These are phyloP conservation scores for Penicillium sp. DNA, from an alignment of 2,329 filamentous ascomycete species.

Conservation along the genomic window DNA sequence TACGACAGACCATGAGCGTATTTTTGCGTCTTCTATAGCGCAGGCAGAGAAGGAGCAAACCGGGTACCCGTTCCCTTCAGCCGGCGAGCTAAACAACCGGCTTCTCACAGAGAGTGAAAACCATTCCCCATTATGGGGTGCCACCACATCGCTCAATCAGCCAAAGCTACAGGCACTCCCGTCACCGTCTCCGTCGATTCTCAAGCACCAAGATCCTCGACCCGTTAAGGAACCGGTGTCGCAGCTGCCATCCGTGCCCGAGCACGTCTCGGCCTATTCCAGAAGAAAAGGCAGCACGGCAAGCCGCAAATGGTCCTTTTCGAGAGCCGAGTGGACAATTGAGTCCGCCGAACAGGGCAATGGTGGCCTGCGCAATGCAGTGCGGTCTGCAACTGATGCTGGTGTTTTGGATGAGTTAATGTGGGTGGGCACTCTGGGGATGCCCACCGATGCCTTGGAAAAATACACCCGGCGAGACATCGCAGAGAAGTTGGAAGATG, in stretches of 20 bases:
- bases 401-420: conserved; percentile 69
- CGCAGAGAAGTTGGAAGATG: conserved; percentile 71
- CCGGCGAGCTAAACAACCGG: conserved; percentile 40
- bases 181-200: conserved; percentile 69
- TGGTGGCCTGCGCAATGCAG: conserved; percentile 83
- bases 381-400: conserved; percentile 69
- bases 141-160: conserved; percentile 63
- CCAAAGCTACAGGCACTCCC: conserved; percentile 71
- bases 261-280: conserved; percentile 11
- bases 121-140: conserved; percentile 72
- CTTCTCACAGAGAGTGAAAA: conserved; percentile 67
- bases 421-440: conserved; percentile 91
- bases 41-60: conserved; percentile 26
- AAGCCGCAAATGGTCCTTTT: conserved; percentile 64
- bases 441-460: conserved; percentile 83
- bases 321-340: conserved; percentile 75
- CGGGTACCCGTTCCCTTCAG: conserved; percentile 31
- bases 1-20: conserved; percentile 42
- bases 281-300: conserved; percentile 36
- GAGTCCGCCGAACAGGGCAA: conserved; percentile 87
- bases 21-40: conserved; percentile 33
- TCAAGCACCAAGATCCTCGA: conserved; percentile 59
- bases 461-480: conserved; percentile 77
- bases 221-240: conserved; percentile 22
- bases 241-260: conserved; percentile 17